phyloP scores from a whole-genome alignment of 2,329 filamentous ascomycete genomes.

The Cytospora schulzeri region DNA sequence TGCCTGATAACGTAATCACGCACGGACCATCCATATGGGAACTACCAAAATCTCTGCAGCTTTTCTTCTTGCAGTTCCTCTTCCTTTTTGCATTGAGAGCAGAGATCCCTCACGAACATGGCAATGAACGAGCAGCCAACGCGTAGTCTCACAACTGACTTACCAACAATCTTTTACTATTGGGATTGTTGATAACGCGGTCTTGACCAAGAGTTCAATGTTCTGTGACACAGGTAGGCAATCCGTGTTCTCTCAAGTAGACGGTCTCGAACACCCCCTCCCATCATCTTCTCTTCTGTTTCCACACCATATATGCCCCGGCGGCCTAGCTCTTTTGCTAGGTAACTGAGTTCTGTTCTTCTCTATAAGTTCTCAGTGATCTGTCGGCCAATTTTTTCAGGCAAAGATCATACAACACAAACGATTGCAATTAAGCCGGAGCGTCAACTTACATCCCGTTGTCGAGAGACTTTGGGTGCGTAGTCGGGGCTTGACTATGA shows the following conservation, averaged over 20 bases:
- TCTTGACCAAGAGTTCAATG: not conserved
- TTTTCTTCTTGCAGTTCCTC: not conserved
- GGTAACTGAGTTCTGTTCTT: slow-evolving; percentile 63
- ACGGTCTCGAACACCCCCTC: not conserved
- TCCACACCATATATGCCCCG: slow-evolving; percentile 46
- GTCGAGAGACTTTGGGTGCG: slow-evolving; percentile 78
- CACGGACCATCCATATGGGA: not conserved
- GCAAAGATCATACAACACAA: slow-evolving; percentile 66
- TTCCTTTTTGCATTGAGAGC: not conserved
- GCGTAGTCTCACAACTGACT: not conserved
- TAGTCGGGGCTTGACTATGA: slow-evolving; percentile 97
- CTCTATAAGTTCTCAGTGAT: slow-evolving; percentile 79
- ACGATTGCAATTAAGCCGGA: slow-evolving; percentile 99
- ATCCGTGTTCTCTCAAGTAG: not conserved
- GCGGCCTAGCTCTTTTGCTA: slow-evolving; percentile 54
- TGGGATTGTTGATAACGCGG: not conserved
- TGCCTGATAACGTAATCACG: slow-evolving; percentile 17
- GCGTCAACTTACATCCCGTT: slow-evolving; percentile 80
- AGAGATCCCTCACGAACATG: not conserved
- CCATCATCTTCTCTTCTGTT: slow-evolving; percentile 1
- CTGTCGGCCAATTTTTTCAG: slow-evolving; percentile 63
- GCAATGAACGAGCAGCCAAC: not conserved
- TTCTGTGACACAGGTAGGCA: not conserved
- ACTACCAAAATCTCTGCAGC: slow-evolving; percentile 10
- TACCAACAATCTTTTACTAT: not conserved